These are phyloP conservation scores for Aspergillus felis DNA, from an alignment of 2,329 filamentous ascomycete genomes.

Conservation along the genomic window DNA sequence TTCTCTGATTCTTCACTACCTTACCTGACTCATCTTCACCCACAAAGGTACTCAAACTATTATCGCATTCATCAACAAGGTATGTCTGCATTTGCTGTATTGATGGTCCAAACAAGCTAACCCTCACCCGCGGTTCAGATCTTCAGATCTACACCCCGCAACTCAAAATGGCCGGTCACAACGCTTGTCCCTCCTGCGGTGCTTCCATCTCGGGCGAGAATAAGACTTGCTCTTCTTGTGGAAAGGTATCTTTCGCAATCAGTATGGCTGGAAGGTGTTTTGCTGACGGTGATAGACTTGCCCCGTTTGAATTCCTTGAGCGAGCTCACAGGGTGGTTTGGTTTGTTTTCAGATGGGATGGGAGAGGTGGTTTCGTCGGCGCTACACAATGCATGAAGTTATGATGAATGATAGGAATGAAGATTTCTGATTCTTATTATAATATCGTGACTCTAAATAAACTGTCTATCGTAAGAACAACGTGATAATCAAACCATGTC, in stretches of 20 bases:
- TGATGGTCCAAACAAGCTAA: not conserved
- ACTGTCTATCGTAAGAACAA: not conserved
- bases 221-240: conserved; percentile 28
- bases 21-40: not conserved
- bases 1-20: not conserved
- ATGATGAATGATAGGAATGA: not conserved
- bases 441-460: not conserved
- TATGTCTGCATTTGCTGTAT: not conserved
- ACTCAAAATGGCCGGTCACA: conserved; percentile 20
- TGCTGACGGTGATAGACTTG: conserved; percentile 14
- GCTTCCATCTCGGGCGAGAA: conserved; percentile 20
- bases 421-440: not conserved
- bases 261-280: not conserved
- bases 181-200: conserved; percentile 24
- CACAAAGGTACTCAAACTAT: not conserved
- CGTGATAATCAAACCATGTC: conserved; percentile 8
- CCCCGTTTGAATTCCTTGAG: conserved; percentile 12
- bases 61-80: not conserved
- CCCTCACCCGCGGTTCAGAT: not conserved
- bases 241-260: conserved; percentile 18
- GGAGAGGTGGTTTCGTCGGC: not conserved
- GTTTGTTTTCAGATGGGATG: not conserved
- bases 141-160: not conserved
- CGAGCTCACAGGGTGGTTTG: not conserved
- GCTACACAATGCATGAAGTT: not conserved